Evolutionary conservation across 2,329 filamentous ascomycete genomes (phyloP).

Genomic region (Simplicillium sp.): DNA sequence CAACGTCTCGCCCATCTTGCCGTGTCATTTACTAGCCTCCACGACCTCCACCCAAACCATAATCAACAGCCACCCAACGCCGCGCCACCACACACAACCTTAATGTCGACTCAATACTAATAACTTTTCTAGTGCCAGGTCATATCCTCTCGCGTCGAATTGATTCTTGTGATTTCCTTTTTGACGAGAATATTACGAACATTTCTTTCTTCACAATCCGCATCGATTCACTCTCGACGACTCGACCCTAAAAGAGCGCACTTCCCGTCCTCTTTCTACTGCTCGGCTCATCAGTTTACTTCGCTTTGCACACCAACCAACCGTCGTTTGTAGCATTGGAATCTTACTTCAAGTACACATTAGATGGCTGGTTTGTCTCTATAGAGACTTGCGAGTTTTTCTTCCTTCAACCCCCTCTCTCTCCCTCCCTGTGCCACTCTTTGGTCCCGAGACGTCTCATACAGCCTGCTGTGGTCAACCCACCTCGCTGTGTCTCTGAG

Average conservation of each 20-base stretch:
- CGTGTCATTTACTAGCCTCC: no score
- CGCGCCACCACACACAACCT: no score
- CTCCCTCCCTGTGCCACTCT: not conserved
- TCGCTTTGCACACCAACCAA: no score
- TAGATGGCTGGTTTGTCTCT: slow-evolving; percentile 21
- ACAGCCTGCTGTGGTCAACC: slow-evolving; percentile 1
- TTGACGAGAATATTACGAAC: not conserved
- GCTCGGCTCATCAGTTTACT: no score
- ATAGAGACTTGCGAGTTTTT: slow-evolving; percentile 11
- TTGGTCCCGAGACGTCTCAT: slow-evolving; percentile 1
- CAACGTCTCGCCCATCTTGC: no score
- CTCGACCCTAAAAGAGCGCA: no score
- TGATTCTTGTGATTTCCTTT: not conserved
- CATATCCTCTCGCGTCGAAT: not conserved
- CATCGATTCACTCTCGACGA: not conserved
- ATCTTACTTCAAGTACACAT: not conserved
- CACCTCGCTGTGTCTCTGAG: slow-evolving; percentile 8
- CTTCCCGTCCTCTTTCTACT: no score
- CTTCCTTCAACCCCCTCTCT: not conserved
- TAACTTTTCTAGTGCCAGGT: slow-evolving; percentile 1
- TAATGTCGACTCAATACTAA: slow-evolving; percentile 1
- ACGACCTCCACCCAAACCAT: no score
- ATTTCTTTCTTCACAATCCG: no score
- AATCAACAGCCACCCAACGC: no score
- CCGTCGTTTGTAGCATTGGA: no score